Percentiles rank a stretch among this genome's conserved stretches.
Conservation (phyloP, 2,329 filamentous ascomycete species). For the Verticillium nubilum region DNA sequence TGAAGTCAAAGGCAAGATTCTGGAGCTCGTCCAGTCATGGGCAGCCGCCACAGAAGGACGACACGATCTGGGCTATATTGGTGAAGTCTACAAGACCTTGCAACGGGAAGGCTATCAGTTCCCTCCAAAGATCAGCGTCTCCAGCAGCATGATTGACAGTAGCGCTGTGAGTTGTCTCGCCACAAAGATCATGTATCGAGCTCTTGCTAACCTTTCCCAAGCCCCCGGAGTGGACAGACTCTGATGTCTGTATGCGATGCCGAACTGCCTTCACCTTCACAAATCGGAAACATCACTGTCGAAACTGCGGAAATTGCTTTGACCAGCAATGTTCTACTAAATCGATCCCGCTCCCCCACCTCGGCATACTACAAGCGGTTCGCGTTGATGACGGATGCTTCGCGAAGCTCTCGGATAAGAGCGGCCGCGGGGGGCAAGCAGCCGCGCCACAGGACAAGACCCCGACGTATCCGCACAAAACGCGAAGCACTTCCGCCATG, state of each 20-base stretch:
- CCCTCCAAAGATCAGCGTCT: conserved; percentile 76
- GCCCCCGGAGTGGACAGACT: conserved; percentile 97
- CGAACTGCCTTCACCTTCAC: conserved; percentile 94
- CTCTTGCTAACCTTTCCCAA: conserved; percentile 25
- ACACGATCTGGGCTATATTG: conserved; percentile 77
- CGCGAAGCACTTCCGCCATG: conserved; percentile 65
- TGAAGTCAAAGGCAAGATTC: conserved; percentile 82
- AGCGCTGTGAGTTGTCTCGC: conserved; percentile 64
- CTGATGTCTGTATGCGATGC: conserved; percentile 97
- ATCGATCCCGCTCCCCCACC: conserved; percentile 78
- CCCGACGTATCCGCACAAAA: conserved; percentile 52
- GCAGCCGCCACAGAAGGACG: conserved; percentile 82
- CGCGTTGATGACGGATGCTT: conserved; percentile 96
- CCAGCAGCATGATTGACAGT: conserved; percentile 98
- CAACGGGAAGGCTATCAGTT: conserved; percentile 85
- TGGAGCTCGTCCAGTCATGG: conserved; percentile 93
- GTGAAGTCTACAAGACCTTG: conserved; percentile 77
- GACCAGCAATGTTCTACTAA: conserved; percentile 94
- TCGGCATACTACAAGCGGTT: conserved; percentile 87
- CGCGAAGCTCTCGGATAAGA: conserved; percentile 77
- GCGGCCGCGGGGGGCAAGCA: conserved; percentile 32
- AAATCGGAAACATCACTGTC: conserved; percentile 96
- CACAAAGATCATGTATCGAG: not conserved
- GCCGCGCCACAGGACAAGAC: conserved; percentile 31
- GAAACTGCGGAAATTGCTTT: conserved; percentile 97